Percentiles rank a stretch among this genome's conserved stretches.
Conservation (phyloP, 2,329 filamentous ascomycete species). For the Ophiostoma pallidulum region DNA sequence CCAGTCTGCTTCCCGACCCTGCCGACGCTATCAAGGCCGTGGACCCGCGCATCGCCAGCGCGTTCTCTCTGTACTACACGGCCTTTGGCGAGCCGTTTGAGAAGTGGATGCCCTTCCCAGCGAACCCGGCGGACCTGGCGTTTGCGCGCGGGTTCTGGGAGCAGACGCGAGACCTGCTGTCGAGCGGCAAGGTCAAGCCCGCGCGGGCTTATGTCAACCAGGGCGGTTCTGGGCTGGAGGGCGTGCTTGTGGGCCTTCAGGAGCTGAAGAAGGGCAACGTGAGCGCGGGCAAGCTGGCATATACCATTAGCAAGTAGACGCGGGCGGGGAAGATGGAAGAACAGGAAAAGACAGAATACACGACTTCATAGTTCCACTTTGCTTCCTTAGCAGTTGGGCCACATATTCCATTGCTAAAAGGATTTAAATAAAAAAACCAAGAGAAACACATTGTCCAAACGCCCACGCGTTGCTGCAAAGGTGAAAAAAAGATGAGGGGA, state of each 20-base stretch:
- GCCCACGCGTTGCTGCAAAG: too few relatives aligned
- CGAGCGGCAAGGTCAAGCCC: conserved; percentile 26
- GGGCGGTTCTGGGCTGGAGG: conserved; percentile 24
- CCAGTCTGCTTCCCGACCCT: conserved; percentile 11
- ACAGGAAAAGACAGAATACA: neutral
- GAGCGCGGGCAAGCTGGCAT: conserved; percentile 32
- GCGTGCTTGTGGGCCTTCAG: conserved; percentile 23
- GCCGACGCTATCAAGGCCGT: conserved; percentile 34
- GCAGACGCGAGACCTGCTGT: conserved; percentile 23
- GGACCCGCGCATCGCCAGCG: conserved; percentile 24
- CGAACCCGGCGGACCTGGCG: conserved; percentile 20
- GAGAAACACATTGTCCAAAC: too few relatives aligned
- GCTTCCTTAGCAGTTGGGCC: too few relatives aligned
- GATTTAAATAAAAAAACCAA: neutral
- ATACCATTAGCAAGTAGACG: conserved; percentile 15
- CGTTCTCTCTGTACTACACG: conserved; percentile 25
- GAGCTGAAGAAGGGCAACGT: conserved; percentile 25
- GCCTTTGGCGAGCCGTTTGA: conserved; percentile 25
- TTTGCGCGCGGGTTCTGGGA: conserved; percentile 28
- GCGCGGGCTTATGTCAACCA: conserved; percentile 21
- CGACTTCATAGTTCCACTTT: too few relatives aligned
- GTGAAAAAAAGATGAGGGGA: neutral
- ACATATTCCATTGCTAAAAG: too few relatives aligned
- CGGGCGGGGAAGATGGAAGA: neutral
- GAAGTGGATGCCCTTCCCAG: conserved; percentile 13